Percentiles rank a stretch among this genome's conserved stretches.
phyloP scores from a whole-genome alignment of 768 basidiomycete species.

The Boletus reticulatus region DNA sequence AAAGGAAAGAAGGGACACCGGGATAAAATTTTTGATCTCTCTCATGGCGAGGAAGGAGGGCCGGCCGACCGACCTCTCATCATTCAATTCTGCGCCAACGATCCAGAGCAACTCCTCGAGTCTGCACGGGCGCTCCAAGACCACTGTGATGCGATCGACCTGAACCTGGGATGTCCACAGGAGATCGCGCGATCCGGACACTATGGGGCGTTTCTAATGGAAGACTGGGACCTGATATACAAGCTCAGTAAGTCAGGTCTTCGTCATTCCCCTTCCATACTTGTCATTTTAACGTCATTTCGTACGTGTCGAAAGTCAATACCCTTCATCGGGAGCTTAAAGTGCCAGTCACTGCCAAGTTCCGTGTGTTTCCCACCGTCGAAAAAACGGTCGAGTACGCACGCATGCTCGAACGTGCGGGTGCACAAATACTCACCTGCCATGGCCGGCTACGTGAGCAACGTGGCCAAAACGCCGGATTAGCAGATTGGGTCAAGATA shows the following conservation, averaged over 20 bases:
- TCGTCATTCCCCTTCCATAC: background rate
- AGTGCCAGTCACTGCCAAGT: conserved; percentile 96
- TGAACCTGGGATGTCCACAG: conserved; percentile 94
- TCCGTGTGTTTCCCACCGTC: conserved; percentile 82
- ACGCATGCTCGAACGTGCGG: conserved; percentile 91
- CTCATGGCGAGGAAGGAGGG: conserved; percentile 77
- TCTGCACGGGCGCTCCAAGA: conserved; percentile 76
- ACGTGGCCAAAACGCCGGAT: conserved; percentile 80
- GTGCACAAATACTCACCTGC: conserved; percentile 92
- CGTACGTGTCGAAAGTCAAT: conserved; percentile 54
- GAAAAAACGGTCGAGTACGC: conserved; percentile 94
- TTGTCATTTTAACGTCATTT: background rate
- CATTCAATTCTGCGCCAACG: conserved; percentile 93
- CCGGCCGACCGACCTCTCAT: conserved; percentile 79
- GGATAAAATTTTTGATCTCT: conserved; percentile 64
- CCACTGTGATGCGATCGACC: conserved; percentile 89
- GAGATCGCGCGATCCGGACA: conserved; percentile 86
- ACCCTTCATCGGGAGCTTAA: conserved; percentile 79
- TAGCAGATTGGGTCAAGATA: conserved; percentile 90
- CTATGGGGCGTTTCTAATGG: conserved; percentile 91
- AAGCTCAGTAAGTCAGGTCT: conserved; percentile 56
- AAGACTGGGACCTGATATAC: conserved; percentile 91
- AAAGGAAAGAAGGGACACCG: conserved; percentile 44
- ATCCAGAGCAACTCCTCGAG: conserved; percentile 71
- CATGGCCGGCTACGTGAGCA: conserved; percentile 92